Percentiles rank a stretch among this genome's conserved stretches.
phyloP scores from a whole-genome alignment of 75 land plant species.

The Chamaecyparis obtusa region DNA sequence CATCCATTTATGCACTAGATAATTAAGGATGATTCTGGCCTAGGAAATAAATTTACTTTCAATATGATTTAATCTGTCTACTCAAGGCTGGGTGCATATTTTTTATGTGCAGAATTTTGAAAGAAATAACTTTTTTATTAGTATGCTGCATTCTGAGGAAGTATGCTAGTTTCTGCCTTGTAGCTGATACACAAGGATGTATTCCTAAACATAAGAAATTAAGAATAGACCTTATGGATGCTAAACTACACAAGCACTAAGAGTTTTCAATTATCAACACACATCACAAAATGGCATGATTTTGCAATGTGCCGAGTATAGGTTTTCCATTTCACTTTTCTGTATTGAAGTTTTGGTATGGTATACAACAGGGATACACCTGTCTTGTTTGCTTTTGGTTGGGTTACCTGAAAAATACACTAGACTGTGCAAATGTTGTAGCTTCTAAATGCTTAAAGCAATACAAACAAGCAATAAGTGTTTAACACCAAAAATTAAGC shows the following conservation, averaged over 20 bases:
- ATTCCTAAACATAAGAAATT: neutral
- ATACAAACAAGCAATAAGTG: neutral
- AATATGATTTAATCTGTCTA: neutral
- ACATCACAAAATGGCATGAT: neutral
- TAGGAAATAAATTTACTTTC: neutral
- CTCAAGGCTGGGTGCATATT: neutral
- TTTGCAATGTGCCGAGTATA: neutral
- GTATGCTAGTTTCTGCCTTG: neutral
- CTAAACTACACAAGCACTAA: neutral
- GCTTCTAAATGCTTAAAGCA: neutral
- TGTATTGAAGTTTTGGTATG: neutral
- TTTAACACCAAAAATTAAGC: neutral
- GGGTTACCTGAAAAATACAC: neutral
- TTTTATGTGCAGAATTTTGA: neutral
- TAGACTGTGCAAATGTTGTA: neutral
- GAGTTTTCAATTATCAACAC: neutral
- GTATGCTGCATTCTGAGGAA: neutral
- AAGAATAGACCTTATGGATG: neutral
- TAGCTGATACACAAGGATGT: neutral
- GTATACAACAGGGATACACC: neutral
- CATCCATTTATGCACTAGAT: neutral
- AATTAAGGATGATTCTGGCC: neutral
- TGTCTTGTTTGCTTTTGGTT: neutral
- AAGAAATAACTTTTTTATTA: neutral
- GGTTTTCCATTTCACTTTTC: neutral